Base-by-base conservation (phyloP, 768 basidiomycete species). In the Plicaturopsis crispa region DNA sequence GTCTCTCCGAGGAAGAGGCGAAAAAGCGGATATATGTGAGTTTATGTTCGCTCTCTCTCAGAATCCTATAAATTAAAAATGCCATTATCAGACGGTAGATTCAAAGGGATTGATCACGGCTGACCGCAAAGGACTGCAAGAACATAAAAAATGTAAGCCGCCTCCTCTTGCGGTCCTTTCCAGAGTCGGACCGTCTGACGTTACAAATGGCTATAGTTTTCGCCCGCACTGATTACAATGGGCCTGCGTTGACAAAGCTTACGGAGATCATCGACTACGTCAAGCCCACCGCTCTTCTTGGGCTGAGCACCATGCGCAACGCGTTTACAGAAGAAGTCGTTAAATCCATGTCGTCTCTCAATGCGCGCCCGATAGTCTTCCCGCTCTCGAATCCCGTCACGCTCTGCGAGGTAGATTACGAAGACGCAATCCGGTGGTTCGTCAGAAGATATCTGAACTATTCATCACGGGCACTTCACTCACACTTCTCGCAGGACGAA, bases 21-120 rank as follows among this genome's bases (percentile, higher is more conserved):
- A 73, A 61, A 49, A 62, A 65, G 34, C 65, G 72, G 38, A 83
- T 88, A 45, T 88, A 78, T 63, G 76, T 85, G 43, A 50, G 69
- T 56, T 7, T 45, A 4, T 31, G 31, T 21, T 26, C 14, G 19
- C 39, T 34, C 17, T 34, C 14, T 31, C 24, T 36, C 20, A 42
- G n/a, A n/a, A n/a, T 31, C 17, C 38, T 38, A 35, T 6, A 20
- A 12, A 48, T 53, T 28, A 58, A 22, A 44, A 32, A 11, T 34
- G 12, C 36, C 31, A 31, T 19, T 40, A 35, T 17, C 43, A 77
- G 78, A 79, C 83, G 31, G 80, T 86, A 38, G 84, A 86, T 52
- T 82, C 82, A 14, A 74, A 85, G 59, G 85, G 85, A 24, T 61
- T 88, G 22, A 77, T 88, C 54, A 81, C 82, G 8, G 72, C 77